A percentile compares a stretch with the other conserved stretches of the same genome.
Conservation (phyloP, 768 basidiomycete genomes). For the Russula virescens region DNA sequence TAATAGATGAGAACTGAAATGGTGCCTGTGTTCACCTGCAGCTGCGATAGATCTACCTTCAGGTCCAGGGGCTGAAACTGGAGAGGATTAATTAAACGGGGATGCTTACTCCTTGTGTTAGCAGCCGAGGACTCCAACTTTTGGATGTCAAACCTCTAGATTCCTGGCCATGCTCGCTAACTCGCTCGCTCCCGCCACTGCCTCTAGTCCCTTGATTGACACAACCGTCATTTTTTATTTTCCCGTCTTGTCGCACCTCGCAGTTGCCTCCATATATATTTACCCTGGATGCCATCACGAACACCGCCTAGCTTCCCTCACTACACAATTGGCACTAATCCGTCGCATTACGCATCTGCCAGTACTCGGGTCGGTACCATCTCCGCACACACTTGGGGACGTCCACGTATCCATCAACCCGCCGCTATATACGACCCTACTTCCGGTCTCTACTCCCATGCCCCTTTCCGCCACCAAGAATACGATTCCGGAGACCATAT, state of each 20-base stretch:
- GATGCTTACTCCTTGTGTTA: too few relatives aligned
- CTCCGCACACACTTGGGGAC: neutral
- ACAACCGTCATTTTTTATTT: neutral
- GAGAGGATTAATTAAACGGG: too few relatives aligned
- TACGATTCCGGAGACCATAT: neutral
- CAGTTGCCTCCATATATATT: slow-evolving; percentile 3
- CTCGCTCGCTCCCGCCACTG: neutral
- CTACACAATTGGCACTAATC: neutral
- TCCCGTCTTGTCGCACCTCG: neutral
- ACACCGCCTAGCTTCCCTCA: slow-evolving; percentile 13
- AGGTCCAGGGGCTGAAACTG: too few relatives aligned
- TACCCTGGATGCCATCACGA: slow-evolving; percentile 15
- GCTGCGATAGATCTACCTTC: too few relatives aligned
- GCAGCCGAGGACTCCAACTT: neutral
- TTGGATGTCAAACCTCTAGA: too few relatives aligned
- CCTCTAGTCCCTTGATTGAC: neutral
- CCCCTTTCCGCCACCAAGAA: neutral
- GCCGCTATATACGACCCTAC: slow-evolving; percentile 13
- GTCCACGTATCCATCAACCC: slow-evolving; percentile 14
- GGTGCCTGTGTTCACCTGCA: too few relatives aligned
- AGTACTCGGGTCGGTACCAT: neutral
- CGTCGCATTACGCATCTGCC: neutral
- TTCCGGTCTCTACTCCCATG: neutral
- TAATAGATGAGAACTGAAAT: too few relatives aligned
- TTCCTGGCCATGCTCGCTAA: too few relatives aligned